phyloP scores from a whole-genome alignment of 495 filamentous ascomycete species.

The Penicillium steckii region DNA sequence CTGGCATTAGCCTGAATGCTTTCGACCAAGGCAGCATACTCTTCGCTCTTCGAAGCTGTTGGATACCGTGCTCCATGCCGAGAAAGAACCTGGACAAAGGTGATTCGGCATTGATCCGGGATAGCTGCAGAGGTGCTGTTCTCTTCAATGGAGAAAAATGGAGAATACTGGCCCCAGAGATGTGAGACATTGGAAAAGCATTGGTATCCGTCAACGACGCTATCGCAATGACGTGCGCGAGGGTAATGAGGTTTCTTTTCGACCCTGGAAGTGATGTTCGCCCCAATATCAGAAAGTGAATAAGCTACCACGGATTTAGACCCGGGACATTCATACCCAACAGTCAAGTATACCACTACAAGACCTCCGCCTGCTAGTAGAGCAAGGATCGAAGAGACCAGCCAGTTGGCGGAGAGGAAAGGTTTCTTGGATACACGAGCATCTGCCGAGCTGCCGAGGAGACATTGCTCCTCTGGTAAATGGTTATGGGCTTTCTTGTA shows the following conservation, averaged over 20 bases:
- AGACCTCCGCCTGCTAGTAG: background rate
- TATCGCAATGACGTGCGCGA: conserved; percentile 49
- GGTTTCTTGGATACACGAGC: background rate
- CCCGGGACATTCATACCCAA: conserved; percentile 14
- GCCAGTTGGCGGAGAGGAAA: background rate
- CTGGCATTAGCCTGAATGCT: conserved; percentile 59
- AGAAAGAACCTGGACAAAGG: conserved; percentile 75
- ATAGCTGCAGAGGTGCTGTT: conserved; percentile 53
- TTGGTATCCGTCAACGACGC: conserved; percentile 59
- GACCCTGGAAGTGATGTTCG: conserved; percentile 5
- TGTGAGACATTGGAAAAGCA: conserved; percentile 61
- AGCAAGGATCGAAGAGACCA: background rate
- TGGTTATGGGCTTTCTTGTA: background rate
- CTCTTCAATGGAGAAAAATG: conserved; percentile 63
- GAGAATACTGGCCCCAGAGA: conserved; percentile 84
- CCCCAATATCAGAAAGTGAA: conserved; percentile 7
- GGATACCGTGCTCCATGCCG: conserved; percentile 85
- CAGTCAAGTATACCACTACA: background rate
- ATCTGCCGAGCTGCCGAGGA: conserved; percentile 1
- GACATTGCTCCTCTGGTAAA: conserved; percentile 3
- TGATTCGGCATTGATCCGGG: conserved; percentile 65
- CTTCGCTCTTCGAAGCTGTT: conserved; percentile 57
- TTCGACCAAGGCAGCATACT: conserved; percentile 56
- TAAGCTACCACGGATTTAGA: background rate
- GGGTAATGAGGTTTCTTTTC: background rate